Conservation (phyloP, 345 rosid genomes). For the Brassica cretica region DNA sequence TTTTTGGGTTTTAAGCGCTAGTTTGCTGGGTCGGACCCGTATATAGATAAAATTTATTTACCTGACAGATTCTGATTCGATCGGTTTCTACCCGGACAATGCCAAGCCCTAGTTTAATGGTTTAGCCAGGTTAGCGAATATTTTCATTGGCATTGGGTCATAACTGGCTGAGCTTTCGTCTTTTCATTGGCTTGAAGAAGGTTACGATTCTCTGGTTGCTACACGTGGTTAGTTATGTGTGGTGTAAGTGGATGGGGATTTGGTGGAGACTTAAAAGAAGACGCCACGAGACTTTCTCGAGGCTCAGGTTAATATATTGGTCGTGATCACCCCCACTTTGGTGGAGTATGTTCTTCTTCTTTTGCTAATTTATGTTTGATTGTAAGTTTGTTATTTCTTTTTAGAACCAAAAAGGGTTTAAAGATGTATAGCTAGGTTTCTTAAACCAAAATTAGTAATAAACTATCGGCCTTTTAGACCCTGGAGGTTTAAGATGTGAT, state of each 20-base stretch:
- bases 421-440: too few relatives aligned
- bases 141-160: conserved; percentile 25
- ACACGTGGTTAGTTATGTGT: conserved; percentile 35
- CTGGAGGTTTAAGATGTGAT: neutral
- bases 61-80: conserved; percentile 26
- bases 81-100: too few relatives aligned
- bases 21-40: too few relatives aligned
- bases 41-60: too few relatives aligned
- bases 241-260: conserved; percentile 25
- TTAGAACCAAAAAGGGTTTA: neutral
- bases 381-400: neutral
- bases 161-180: neutral
- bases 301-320: conserved; percentile 21
- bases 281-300: conserved; percentile 37
- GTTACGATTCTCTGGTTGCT: neutral
- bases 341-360: too few relatives aligned
- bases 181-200: conserved; percentile 8
- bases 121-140: conserved; percentile 36
- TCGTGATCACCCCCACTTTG: conserved; percentile 17
- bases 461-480: neutral
- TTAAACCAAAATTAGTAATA: too few relatives aligned
- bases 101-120: conserved; percentile 23
- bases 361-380: neutral
- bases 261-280: conserved; percentile 33
- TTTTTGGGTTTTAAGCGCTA: too few relatives aligned